phyloP scores from a whole-genome alignment of 2,329 filamentous ascomycete genomes.

The Endoconidiophora polonica region DNA sequence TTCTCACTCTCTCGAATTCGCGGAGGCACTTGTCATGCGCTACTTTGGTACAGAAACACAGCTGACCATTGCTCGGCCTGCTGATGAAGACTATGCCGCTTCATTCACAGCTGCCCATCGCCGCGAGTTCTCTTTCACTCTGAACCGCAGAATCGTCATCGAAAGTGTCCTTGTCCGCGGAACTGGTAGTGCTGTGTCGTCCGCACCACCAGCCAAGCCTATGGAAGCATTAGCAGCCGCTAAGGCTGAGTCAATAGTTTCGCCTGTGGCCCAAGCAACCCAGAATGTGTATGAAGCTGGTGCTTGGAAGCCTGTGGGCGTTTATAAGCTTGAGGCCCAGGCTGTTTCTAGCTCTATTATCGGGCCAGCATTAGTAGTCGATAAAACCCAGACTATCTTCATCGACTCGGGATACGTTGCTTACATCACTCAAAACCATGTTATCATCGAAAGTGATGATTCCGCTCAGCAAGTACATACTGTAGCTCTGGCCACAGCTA shows the following conservation, averaged over 20 bases:
- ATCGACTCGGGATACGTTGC: slow-evolving; percentile 32
- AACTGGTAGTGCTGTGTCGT: slow-evolving; percentile 16
- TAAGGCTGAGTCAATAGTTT: background rate
- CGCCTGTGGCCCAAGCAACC: slow-evolving; percentile 14
- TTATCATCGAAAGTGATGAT: slow-evolving; percentile 20
- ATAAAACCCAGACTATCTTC: slow-evolving; percentile 59
- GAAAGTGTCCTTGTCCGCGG: slow-evolving; percentile 28
- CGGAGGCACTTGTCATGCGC: slow-evolving; percentile 28
- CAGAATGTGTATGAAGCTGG: slow-evolving; percentile 17
- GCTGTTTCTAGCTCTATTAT: background rate
- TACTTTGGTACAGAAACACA: slow-evolving; percentile 18
- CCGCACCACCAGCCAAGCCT: background rate
- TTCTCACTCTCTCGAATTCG: slow-evolving; percentile 25
- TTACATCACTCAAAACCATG: slow-evolving; percentile 21
- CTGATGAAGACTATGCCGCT: slow-evolving; percentile 39
- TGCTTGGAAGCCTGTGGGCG: slow-evolving; percentile 16
- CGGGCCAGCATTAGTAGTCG: slow-evolving; percentile 56
- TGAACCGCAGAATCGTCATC: slow-evolving; percentile 25
- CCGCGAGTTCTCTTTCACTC: slow-evolving; percentile 58
- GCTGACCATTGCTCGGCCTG: slow-evolving; percentile 22
- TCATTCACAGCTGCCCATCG: slow-evolving; percentile 55
- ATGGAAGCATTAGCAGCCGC: background rate
- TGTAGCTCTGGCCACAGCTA: background rate
- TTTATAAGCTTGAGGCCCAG: slow-evolving; percentile 15
- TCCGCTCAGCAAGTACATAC: background rate